These are phyloP conservation scores for Phylloporus scabripes DNA, from an alignment of 768 basidiomycete species.

Conservation along the genomic window DNA sequence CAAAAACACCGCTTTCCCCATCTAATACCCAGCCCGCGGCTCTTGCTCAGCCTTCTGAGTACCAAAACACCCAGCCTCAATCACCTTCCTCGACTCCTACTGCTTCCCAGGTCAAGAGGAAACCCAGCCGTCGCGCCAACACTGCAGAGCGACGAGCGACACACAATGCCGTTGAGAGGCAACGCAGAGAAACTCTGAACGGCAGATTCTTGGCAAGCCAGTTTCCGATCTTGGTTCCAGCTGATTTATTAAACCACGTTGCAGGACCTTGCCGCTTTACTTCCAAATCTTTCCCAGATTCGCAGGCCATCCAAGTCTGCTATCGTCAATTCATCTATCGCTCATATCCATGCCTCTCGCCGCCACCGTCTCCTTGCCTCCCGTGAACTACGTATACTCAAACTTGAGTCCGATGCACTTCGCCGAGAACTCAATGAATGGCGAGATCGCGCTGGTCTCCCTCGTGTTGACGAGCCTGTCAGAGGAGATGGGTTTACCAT, in stretches of 20 bases:
- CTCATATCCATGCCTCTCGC: conserved; percentile 78
- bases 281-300: conserved; percentile 87
- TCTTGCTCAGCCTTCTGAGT: conserved; percentile 29
- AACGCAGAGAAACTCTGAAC: conserved; percentile 89
- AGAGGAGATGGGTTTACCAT: conserved; percentile 68
- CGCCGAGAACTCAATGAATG: conserved; percentile 92
- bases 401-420: conserved; percentile 79
- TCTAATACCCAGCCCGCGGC: conserved; percentile 30
- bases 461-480: conserved; percentile 65
- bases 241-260: conserved; percentile 13
- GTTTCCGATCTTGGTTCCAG: conserved; percentile 8
- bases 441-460: conserved; percentile 71
- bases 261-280: conserved; percentile 84
- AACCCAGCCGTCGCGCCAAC: conserved; percentile 85
- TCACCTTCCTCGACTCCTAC: conserved; percentile 22
- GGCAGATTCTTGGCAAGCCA: conserved; percentile 76
- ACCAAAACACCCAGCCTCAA: conserved; percentile 17
- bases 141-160: conserved; percentile 95
- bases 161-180: conserved; percentile 96
- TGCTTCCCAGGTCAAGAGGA: conserved; percentile 57
- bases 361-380: conserved; percentile 78
- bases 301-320: conserved; percentile 94
- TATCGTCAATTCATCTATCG: conserved; percentile 94
- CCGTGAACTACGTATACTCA: conserved; percentile 73
- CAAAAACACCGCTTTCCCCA: conserved; percentile 48